Conservation (phyloP, 1,284 basidiomycete species). For the Chalciporus sp. region DNA sequence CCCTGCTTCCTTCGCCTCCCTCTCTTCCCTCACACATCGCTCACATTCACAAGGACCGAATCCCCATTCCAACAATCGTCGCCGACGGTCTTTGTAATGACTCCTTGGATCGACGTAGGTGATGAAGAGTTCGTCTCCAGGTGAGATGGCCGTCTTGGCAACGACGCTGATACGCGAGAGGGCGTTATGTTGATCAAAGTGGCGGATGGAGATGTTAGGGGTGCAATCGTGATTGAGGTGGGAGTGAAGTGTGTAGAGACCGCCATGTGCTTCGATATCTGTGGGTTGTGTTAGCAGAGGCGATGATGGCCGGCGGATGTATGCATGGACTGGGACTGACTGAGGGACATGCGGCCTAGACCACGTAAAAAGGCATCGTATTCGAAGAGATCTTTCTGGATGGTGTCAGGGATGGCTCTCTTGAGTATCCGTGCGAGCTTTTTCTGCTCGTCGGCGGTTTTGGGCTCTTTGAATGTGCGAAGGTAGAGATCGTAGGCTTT, state of each 20-base stretch:
- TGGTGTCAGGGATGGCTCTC: constrained; percentile 53
- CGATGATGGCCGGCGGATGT: neutral
- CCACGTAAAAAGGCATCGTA: constrained; percentile 74
- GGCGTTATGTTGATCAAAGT: constrained; percentile 62
- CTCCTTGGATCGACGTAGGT: constrained; percentile 77
- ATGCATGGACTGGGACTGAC: constrained; percentile 46
- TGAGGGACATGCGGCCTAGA: constrained; percentile 84
- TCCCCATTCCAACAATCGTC: constrained; percentile 71
- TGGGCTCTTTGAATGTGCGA: constrained; percentile 59
- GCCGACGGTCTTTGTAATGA: constrained; percentile 54
- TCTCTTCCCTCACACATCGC: constrained; percentile 59
- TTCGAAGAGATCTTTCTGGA: constrained; percentile 65
- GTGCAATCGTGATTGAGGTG: constrained; percentile 85
- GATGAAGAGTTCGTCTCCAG: constrained; percentile 76
- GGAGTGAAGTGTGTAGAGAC: constrained; percentile 83
- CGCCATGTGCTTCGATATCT: constrained; percentile 88
- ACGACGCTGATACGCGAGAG: constrained; percentile 72
- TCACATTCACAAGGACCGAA: constrained; percentile 72
- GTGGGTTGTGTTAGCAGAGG: neutral
- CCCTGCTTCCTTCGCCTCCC: constrained; percentile 42
- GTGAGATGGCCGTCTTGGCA: constrained; percentile 64
- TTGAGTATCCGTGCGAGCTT: constrained; percentile 58
- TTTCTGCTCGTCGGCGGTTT: constrained; percentile 51
- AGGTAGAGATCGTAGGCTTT: constrained; percentile 59
- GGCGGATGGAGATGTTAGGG: constrained; percentile 78